A percentile compares a stretch with the other conserved stretches of the same genome.
Evolutionary conservation across 2,329 filamentous ascomycete genomes (phyloP).

Genomic region (Xylariaceae sp.): DNA sequence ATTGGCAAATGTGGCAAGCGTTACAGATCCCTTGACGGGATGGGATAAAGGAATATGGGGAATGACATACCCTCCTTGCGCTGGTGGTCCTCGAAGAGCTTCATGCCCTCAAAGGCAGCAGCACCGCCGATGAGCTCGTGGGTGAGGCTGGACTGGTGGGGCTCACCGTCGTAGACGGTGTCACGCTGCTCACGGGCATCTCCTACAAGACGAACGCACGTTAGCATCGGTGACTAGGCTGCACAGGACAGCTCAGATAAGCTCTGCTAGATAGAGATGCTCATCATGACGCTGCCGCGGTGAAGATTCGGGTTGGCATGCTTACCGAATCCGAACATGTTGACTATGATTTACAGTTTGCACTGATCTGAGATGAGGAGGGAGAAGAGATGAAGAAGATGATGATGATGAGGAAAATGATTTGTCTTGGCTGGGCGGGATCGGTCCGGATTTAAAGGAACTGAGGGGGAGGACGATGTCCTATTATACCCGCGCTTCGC

Average conservation of each 20-base stretch:
- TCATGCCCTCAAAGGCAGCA: constrained; percentile 74
- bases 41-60: not conserved
- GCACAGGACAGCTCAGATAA: not conserved
- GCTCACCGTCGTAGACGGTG: constrained; percentile 37
- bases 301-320: not conserved
- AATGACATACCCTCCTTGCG: constrained; percentile 54
- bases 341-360: constrained; percentile 13
- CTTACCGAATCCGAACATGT: constrained; percentile 33
- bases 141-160: constrained; percentile 57
- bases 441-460: not conserved
- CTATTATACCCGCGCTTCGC: not conserved
- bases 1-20: too few relatives aligned
- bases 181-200: constrained; percentile 41
- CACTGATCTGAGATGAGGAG: not conserved
- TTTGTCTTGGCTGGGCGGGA: not conserved
- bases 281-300: too few relatives aligned
- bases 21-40: not conserved
- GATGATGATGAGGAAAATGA: too few relatives aligned
- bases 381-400: not conserved
- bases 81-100: constrained; percentile 71
- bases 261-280: not conserved
- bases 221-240: not conserved
- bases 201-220: constrained; percentile 27
- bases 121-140: constrained; percentile 73
- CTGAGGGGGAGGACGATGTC: not conserved